Conservation (phyloP, 2,329 filamentous ascomycete species). For the Cladophialophora yegresii region DNA sequence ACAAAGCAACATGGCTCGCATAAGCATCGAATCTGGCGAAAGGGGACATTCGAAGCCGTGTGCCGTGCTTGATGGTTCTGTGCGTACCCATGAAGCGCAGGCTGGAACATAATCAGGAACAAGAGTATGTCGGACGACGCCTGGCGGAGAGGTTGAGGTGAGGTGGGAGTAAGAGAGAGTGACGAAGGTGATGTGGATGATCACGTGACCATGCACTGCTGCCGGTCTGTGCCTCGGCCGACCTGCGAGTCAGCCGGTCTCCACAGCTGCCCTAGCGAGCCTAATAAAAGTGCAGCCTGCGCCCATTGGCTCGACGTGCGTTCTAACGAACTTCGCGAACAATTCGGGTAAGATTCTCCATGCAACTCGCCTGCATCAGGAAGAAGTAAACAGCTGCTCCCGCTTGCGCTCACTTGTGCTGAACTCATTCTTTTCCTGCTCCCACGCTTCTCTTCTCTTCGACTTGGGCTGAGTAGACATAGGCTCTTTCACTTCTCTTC, state of each 20-base stretch:
- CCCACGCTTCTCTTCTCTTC: slow-evolving; percentile 1
- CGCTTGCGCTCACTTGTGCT: not conserved
- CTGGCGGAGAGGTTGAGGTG: not conserved
- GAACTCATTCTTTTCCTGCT: slow-evolving; percentile 1
- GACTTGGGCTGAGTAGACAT: not conserved
- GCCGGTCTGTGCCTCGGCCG: not conserved
- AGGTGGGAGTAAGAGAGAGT: not conserved
- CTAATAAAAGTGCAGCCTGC: not conserved
- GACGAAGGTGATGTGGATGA: not conserved
- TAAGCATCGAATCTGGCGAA: not conserved
- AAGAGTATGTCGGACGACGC: not conserved
- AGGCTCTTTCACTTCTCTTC: slow-evolving; percentile 17
- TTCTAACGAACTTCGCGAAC: slow-evolving; percentile 11
- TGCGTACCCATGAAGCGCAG: not conserved
- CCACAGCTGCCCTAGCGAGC: not conserved
- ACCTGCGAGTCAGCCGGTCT: not conserved
- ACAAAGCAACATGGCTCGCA: not conserved
- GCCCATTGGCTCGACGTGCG: not conserved
- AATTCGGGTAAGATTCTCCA: slow-evolving; percentile 9
- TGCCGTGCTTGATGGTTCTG: not conserved
- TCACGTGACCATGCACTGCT: slow-evolving; percentile 1
- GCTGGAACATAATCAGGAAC: not conserved
- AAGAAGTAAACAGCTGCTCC: slow-evolving; percentile 5
- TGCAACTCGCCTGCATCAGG: not conserved
- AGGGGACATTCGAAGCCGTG: not conserved